Evolutionary conservation across 1,284 basidiomycete species (phyloP).

Genomic region (Afroboletus lepidellus): DNA sequence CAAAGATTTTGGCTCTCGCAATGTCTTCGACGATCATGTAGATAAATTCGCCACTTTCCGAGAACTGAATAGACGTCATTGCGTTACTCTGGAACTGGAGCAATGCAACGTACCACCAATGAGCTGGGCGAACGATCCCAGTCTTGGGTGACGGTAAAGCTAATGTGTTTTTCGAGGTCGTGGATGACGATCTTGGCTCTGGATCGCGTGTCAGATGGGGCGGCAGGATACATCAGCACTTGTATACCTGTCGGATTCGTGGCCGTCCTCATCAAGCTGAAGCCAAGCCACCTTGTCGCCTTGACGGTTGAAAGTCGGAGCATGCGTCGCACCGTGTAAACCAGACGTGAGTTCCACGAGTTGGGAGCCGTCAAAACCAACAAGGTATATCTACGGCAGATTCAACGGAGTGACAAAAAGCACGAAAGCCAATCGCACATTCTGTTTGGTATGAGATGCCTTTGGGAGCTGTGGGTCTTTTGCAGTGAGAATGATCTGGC

Average conservation of each 20-base stretch:
- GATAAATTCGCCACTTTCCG: slow-evolving; percentile 63
- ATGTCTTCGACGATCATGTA: slow-evolving; percentile 76
- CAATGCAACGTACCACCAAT: slow-evolving; percentile 18
- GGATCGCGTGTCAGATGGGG: not conserved
- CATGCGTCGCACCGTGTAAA: slow-evolving; percentile 77
- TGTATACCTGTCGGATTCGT: slow-evolving; percentile 74
- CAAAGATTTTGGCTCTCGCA: slow-evolving; percentile 74
- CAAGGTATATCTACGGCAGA: slow-evolving; percentile 59
- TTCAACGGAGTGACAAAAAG: slow-evolving; percentile 9
- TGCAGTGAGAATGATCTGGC: slow-evolving; percentile 76
- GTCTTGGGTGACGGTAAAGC: slow-evolving; percentile 68
- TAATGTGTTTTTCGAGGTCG: slow-evolving; percentile 63
- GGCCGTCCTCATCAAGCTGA: slow-evolving; percentile 82
- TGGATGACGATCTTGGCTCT: slow-evolving; percentile 78
- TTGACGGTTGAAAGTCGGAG: slow-evolving; percentile 63
- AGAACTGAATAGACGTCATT: slow-evolving; percentile 53
- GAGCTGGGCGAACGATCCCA: slow-evolving; percentile 80
- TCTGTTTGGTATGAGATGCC: slow-evolving; percentile 79
- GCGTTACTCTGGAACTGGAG: not conserved
- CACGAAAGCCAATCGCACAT: slow-evolving; percentile 42
- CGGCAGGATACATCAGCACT: not conserved
- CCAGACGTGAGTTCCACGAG: slow-evolving; percentile 76
- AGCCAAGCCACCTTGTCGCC: slow-evolving; percentile 83
- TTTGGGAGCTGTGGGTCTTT: slow-evolving; percentile 75
- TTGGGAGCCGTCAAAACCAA: slow-evolving; percentile 47